Percentiles rank a stretch among this genome's conserved stretches.
phyloP scores from a whole-genome alignment of 768 basidiomycete genomes.

The Austroboletus festivus region DNA sequence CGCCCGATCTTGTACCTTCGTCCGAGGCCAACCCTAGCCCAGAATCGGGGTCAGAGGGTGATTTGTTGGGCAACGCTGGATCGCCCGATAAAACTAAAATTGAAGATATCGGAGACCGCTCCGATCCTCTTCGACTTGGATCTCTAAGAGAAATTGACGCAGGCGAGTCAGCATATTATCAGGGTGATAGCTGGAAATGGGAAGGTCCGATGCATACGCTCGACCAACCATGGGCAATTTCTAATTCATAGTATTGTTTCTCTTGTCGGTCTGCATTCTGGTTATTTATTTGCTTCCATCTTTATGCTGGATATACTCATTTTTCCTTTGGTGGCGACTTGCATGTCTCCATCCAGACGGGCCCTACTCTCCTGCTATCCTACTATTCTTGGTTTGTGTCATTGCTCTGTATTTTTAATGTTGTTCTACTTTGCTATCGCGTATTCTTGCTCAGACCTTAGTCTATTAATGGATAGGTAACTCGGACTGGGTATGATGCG shows the following conservation, averaged over 20 bases:
- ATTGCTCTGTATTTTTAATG: conserved; percentile 54
- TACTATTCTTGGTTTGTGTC: conserved; percentile 41
- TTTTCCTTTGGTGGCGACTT: conserved; percentile 28
- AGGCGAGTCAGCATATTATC: conserved; percentile 69
- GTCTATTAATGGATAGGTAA: conserved; percentile 32
- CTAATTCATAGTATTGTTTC: conserved; percentile 32
- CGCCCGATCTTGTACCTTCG: conserved; percentile 67
- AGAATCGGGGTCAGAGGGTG: conserved; percentile 66
- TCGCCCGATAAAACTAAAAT: conserved; percentile 49
- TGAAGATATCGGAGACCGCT: conserved; percentile 44
- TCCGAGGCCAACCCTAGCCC: conserved; percentile 78
- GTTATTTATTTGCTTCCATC: conserved; percentile 41
- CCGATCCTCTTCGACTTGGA: conserved; percentile 56
- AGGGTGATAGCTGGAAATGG: conserved; percentile 62
- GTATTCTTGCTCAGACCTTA: conserved; percentile 36
- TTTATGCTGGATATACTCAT: conserved; percentile 42
- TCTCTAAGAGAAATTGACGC: conserved; percentile 71
- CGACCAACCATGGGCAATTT: conserved; percentile 76
- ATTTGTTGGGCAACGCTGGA: conserved; percentile 43
- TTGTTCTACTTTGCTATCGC: conserved; percentile 61
- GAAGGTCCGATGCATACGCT: conserved; percentile 61
- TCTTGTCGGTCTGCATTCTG: conserved; percentile 28
- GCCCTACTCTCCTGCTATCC: conserved; percentile 34
- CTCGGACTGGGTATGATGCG: conserved; percentile 8
- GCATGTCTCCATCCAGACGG: conserved; percentile 30